Evolutionary conservation across 73 alveolate species (phyloP).

Genomic region (Paramecium primaurelia): DNA sequence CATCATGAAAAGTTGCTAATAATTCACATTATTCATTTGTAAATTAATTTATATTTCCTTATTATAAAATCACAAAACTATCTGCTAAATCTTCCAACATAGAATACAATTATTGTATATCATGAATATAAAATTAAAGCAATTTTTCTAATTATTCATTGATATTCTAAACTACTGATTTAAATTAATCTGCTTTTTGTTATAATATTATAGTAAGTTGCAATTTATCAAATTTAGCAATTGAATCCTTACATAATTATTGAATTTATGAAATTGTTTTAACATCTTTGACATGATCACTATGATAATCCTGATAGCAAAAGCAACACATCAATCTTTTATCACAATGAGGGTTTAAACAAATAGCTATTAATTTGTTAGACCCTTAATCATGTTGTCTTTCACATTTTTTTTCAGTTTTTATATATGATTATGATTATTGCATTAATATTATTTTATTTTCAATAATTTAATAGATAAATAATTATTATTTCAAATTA

Average conservation of each 20-base stretch:
- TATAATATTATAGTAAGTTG: not conserved
- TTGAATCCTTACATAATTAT: not conserved
- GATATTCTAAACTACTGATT: not conserved
- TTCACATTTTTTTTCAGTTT: not conserved
- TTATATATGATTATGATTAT: not conserved
- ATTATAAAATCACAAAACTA: not conserved
- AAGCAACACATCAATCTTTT: slow-evolving; percentile 5
- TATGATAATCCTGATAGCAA: not conserved
- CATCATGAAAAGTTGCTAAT: not conserved
- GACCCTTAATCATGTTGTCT: not conserved
- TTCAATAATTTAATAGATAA: not conserved
- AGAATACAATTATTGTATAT: not conserved
- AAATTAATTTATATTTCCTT: not conserved
- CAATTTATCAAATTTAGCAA: not conserved
- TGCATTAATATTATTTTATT: not conserved
- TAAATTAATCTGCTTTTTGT: not conserved
- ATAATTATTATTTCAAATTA: not conserved
- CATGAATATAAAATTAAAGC: not conserved
- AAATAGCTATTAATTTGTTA: not conserved
- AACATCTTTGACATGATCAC: not conserved
- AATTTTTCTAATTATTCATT: not conserved
- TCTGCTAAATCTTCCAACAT: not conserved
- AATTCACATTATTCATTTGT: not conserved
- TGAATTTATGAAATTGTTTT: not conserved
- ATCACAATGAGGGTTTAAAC: slow-evolving; percentile 11